phyloP scores from a whole-genome alignment of 495 filamentous ascomycete genomes.

The Chaetomidium leptoderma region DNA sequence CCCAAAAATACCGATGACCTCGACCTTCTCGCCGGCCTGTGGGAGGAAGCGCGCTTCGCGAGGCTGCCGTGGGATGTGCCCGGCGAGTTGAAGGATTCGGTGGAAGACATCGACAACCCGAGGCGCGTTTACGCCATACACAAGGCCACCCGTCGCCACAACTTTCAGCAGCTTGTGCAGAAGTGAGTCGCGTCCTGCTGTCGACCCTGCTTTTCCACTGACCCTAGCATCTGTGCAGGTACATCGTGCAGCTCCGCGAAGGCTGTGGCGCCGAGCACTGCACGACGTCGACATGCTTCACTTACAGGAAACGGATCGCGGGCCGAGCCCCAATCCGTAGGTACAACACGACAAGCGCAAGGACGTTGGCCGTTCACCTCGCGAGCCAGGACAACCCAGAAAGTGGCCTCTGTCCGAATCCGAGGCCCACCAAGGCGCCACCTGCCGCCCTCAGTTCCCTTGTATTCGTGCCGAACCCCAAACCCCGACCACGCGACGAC shows the following conservation, averaged over 20 bases:
- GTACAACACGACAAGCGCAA: slow-evolving; percentile 65
- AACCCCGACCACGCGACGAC: slow-evolving; percentile 21
- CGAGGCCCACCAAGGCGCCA: slow-evolving; percentile 34
- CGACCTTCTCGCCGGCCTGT: slow-evolving; percentile 45
- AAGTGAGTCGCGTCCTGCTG: slow-evolving; percentile 37
- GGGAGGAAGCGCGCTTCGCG: slow-evolving; percentile 49
- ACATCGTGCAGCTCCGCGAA: slow-evolving; percentile 75
- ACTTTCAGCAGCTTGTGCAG: slow-evolving; percentile 52
- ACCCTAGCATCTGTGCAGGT: slow-evolving; percentile 50
- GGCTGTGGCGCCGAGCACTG: slow-evolving; percentile 71
- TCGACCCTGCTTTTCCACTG: neutral
- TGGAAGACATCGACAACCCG: slow-evolving; percentile 50
- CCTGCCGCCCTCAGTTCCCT: slow-evolving; percentile 40
- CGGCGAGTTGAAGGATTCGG: slow-evolving; percentile 44
- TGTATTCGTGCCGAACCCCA: slow-evolving; percentile 32
- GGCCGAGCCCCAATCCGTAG: slow-evolving; percentile 64
- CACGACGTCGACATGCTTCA: slow-evolving; percentile 74
- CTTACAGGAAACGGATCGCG: slow-evolving; percentile 61
- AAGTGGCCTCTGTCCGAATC: slow-evolving; percentile 62
- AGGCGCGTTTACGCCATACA: slow-evolving; percentile 50
- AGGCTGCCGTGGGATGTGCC: slow-evolving; percentile 51
- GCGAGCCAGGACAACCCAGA: slow-evolving; percentile 77
- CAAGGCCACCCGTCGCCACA: slow-evolving; percentile 48
- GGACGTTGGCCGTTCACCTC: slow-evolving; percentile 72
- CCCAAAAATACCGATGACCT: slow-evolving; percentile 21